Evolutionary conservation across 2,329 filamentous ascomycete species (phyloP).

Genomic region (Seiridium cupressi): DNA sequence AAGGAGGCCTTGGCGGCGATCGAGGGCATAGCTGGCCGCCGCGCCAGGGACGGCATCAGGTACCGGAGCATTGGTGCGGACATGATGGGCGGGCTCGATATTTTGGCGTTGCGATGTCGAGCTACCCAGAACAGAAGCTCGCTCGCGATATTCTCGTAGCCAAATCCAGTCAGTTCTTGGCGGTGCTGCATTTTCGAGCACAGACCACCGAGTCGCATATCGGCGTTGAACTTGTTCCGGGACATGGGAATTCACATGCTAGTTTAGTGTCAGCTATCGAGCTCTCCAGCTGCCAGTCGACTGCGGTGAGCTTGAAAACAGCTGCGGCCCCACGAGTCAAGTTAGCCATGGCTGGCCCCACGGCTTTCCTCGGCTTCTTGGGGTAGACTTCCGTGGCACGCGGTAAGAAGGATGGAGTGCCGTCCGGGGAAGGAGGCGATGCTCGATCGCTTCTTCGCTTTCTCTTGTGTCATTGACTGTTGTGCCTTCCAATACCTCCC

Average conservation of each 20-base stretch:
- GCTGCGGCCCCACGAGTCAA: background rate
- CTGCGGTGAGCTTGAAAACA: background rate
- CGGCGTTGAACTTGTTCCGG: background rate
- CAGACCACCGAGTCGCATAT: background rate
- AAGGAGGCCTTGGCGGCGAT: constrained; percentile 13
- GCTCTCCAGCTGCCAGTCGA: background rate
- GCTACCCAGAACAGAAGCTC: background rate
- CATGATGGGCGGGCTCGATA: constrained; percentile 18
- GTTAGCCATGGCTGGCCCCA: constrained; percentile 8
- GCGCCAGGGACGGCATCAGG: constrained; percentile 25
- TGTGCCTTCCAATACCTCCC: too few species aligned
- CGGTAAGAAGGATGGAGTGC: constrained; percentile 4
- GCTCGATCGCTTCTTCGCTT: background rate
- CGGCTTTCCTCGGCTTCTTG: constrained; percentile 22
- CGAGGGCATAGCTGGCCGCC: constrained; percentile 28
- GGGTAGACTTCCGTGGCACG: constrained; percentile 2
- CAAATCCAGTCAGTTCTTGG: background rate
- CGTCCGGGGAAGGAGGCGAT: constrained; percentile 4
- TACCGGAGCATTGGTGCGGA: constrained; percentile 26
- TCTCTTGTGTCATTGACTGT: background rate
- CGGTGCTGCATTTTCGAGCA: background rate
- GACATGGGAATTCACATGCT: background rate
- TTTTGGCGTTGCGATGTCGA: background rate
- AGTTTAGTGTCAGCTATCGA: background rate
- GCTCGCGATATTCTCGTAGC: background rate